Conservation (phyloP, 225 moss, liverwort and hornwort genomes). For the Climacium dendroides region DNA sequence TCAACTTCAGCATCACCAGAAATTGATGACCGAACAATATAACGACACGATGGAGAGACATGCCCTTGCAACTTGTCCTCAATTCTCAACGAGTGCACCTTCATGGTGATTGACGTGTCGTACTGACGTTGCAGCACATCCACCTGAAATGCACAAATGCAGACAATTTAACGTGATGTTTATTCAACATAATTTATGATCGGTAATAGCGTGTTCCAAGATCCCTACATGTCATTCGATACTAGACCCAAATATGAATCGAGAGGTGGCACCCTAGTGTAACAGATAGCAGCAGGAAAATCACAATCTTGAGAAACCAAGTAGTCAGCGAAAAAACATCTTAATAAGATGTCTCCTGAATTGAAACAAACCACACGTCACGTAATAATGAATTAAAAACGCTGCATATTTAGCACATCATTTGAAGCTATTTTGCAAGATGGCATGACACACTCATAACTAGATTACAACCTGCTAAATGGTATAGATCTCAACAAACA, state of each 20-base stretch:
- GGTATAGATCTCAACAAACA: neutral
- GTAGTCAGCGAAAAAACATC: neutral
- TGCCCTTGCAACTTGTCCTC: slow-evolving; percentile 92
- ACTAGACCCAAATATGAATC: neutral
- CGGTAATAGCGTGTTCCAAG: neutral
- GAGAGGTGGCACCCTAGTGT: neutral
- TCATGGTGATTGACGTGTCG: slow-evolving; percentile 75
- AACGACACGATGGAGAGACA: slow-evolving; percentile 68
- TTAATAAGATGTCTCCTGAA: neutral
- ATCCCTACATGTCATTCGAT: neutral
- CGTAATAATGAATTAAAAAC: neutral
- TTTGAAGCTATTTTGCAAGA: neutral
- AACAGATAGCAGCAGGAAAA: neutral
- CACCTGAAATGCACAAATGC: slow-evolving; percentile 36
- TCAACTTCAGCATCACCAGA: slow-evolving; percentile 46
- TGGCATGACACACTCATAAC: neutral
- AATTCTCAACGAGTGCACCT: slow-evolving; percentile 84
- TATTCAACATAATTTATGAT: neutral
- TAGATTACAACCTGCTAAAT: neutral
- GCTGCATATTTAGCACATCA: neutral
- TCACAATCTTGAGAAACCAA: neutral
- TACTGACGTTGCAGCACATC: slow-evolving; percentile 76
- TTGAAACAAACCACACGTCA: neutral
- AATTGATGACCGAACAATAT: slow-evolving; percentile 76
- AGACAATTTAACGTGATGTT: neutral